These are phyloP conservation scores for Acarospora socialis DNA, from an alignment of 2,329 filamentous ascomycete genomes.

Conservation along the genomic window DNA sequence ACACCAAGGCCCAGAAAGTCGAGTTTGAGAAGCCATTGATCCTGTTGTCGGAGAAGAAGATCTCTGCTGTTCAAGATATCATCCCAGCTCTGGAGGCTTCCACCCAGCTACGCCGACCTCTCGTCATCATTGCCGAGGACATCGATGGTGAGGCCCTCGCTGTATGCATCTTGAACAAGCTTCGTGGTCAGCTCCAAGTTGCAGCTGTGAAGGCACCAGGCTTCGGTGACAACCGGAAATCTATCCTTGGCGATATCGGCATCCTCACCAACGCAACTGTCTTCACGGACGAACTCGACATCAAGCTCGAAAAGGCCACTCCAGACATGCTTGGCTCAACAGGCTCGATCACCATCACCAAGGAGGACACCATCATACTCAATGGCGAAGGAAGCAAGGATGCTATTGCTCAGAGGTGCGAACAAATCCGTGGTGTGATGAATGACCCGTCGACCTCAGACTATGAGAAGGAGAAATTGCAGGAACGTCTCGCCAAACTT, in stretches of 20 bases:
- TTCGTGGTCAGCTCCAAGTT: constrained; percentile 97
- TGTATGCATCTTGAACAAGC: constrained; percentile 99
- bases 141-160: constrained; percentile 97
- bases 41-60: constrained; percentile 99
- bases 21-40: constrained; percentile 99
- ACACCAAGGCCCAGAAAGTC: constrained; percentile 95
- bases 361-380: constrained; percentile 97
- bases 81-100: constrained; percentile 95
- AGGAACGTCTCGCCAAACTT: constrained; percentile 98
- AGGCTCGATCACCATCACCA: constrained; percentile 98
- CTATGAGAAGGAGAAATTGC: constrained; percentile 99
- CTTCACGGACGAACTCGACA: constrained; percentile 95
- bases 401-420: constrained; percentile 80
- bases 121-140: constrained; percentile 98
- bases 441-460: constrained; percentile 85
- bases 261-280: constrained; percentile 94
- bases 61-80: constrained; percentile 97
- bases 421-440: constrained; percentile 98
- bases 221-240: constrained; percentile 99
- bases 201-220: constrained; percentile 97
- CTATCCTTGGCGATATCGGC: constrained; percentile 90
- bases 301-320: constrained; percentile 98
- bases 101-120: constrained; percentile 83
- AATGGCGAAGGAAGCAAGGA: constrained; percentile 97
- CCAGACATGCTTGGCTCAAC: constrained; percentile 92